Evolutionary conservation across 768 basidiomycete species (phyloP).

Genomic region (Mycena kentingensis): DNA sequence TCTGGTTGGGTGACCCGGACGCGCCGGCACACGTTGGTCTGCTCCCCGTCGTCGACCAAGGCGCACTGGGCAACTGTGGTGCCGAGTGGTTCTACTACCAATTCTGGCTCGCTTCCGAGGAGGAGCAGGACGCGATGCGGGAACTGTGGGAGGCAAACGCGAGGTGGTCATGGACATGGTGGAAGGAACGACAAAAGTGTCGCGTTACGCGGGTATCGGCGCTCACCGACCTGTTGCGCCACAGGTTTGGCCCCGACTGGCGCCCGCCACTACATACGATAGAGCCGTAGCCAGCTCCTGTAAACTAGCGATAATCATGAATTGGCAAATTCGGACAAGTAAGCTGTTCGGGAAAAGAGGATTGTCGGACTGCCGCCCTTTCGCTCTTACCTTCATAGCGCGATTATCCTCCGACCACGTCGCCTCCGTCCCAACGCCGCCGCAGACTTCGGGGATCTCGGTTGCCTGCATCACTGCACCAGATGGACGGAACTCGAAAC

Average conservation of each 20-base stretch:
- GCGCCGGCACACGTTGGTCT: constrained; percentile 24
- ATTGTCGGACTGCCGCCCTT: too few species aligned
- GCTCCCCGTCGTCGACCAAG: constrained; percentile 25
- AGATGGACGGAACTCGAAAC: too few species aligned
- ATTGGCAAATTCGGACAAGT: too few species aligned
- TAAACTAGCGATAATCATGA: too few species aligned
- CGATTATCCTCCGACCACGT: too few species aligned
- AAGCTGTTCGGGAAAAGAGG: too few species aligned
- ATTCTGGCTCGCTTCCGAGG: constrained; percentile 43
- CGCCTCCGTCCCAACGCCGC: too few species aligned
- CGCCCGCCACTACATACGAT: constrained; percentile 17
- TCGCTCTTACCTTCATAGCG: too few species aligned
- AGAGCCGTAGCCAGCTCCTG: too few species aligned
- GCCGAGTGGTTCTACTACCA: constrained; percentile 52
- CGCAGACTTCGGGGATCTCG: too few species aligned
- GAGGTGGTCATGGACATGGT: constrained; percentile 32
- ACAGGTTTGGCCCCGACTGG: constrained; percentile 27
- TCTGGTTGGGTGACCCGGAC: constrained; percentile 38
- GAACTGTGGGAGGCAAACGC: constrained; percentile 18
- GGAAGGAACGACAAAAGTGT: constrained; percentile 31
- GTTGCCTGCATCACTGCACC: too few species aligned
- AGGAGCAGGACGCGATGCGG: constrained; percentile 24
- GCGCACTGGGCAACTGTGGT: constrained; percentile 44
- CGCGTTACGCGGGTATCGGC: constrained; percentile 27
- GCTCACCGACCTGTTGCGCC: constrained; percentile 27